Base-by-base conservation (phyloP, 345 rosid genomes). In the Brassica nigra region DNA sequence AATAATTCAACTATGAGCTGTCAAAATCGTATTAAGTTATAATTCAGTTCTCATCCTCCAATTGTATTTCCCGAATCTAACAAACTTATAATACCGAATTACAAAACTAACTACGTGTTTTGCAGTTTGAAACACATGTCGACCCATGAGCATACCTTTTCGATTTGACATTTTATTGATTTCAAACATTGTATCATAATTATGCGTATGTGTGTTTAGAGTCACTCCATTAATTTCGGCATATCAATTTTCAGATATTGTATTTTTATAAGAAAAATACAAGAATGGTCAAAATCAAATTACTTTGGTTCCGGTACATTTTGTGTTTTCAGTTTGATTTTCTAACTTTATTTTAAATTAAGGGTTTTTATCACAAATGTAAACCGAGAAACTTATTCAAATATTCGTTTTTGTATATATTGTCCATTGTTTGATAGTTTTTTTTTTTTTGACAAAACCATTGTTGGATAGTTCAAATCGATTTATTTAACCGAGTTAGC, bases 1-100 rank as follows among this genome's bases (percentile, higher is more conserved):
- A 66, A 14, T 66, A 34, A 65, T 75, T 52, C 23, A 52, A 55
- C 55, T 66, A 63, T 54, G 37, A 23, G 65, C 6, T 66, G 71
- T 23, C 78, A 74, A 36, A 54, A 54, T 52, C 37, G 58, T 54
- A 54, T 27, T 10, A 66, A 52, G 20, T 20, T 75, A n/a, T 52
- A 34, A 28, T 67, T 37, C 36, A 66, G 59, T 55, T 67, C 58
- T 76, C 66, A 20, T 76, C 67, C 30, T 76, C 58, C 42, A 67
- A 37, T 65, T 75, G 78, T 67, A 67, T 57, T 76, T 67, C 79
- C 79, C 72, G 6, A 76, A 76, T 76, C 5, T 28, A 39, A 67
- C 79, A 76, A 67, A 37, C 18, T 66, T 66, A 23, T 52, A 54
- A 52, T 65, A 34, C 71, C 78, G 15, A 74, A 74, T 33, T 75